phyloP scores from a whole-genome alignment of 2,329 filamentous ascomycete species.

The Trichoderma breve region DNA sequence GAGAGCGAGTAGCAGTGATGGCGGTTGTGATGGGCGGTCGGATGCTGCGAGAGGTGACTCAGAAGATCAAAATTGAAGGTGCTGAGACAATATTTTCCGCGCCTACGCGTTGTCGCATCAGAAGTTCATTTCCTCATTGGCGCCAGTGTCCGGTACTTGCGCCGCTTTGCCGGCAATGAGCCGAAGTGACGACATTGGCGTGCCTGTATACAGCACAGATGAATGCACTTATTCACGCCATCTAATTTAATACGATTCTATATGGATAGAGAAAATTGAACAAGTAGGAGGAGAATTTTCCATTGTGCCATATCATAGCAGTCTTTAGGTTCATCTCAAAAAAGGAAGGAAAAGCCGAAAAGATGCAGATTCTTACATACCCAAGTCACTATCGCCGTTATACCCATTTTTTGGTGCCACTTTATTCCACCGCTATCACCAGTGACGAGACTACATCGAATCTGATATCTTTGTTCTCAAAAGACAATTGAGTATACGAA shows the following conservation, averaged over 20 bases:
- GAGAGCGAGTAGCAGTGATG: background rate
- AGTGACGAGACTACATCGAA: background rate
- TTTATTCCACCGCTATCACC: background rate
- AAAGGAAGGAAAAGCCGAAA: background rate
- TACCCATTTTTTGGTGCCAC: background rate
- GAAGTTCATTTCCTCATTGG: background rate
- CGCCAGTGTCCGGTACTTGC: conserved; percentile 18
- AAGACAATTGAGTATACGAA: background rate
- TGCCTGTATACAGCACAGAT: background rate
- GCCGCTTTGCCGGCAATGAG: conserved; percentile 31
- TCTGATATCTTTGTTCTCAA: background rate
- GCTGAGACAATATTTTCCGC: conserved; percentile 23
- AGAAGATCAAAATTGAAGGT: background rate
- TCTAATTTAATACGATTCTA: background rate
- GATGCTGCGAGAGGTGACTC: conserved; percentile 2
- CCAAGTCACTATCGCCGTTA: background rate
- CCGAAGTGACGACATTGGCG: conserved; percentile 24
- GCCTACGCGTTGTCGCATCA: conserved; percentile 25
- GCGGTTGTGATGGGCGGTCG: conserved; percentile 18
- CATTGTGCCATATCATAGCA: background rate
- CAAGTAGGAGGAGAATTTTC: background rate
- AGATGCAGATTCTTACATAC: background rate
- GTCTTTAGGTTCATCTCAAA: background rate
- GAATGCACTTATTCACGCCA: background rate
- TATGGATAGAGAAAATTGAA: background rate